Evolutionary conservation across 345 rosid species (phyloP), one percentile per base, ranked within the genome.

Genomic region (Adansonia digitata): DNA sequence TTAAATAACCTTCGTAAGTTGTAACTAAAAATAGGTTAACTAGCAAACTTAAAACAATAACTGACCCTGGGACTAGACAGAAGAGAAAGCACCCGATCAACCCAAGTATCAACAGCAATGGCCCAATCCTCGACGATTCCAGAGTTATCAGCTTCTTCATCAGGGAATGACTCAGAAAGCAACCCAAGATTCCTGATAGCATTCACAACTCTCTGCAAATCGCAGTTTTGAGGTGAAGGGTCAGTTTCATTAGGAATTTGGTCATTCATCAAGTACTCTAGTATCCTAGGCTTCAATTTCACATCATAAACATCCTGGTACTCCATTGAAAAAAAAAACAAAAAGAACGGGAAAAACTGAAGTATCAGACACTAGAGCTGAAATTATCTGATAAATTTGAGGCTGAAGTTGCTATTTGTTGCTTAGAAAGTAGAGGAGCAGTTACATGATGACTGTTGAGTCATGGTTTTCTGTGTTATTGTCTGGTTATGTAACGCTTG

Each of bases 51-150:
- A 53, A 22, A 20, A 53, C 26, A 56, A 11, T 9, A 14, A n/a
- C 76, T 57, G 68, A 73, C 76, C 69, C 57, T 73, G 51, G 76
- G 69, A 29, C 56, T 59, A 5, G 59, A 59, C 26, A 60, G 69
- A 11, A 73, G 76, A 0, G 42, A 43, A 24, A 73, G 75, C 42
- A 73, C 20, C 14, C 67, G 75, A 13, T 73, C 5, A 3, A 26
- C 10, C 75, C 75, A 73, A 9, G 53, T 27, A 55, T 59, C 67
- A 10, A 73, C 55, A 42, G 67, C 49, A 29, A 18, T 2, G 11
- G 18, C 67, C 75, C 75, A 73, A 59, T 73, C 66, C 26, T 73
- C 42, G 0, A 7, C 29, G n/a, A 59, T 37, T 40, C 17, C 8
- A 35, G 55, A 57, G 24, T 57, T 14, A 17, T n/a, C n/a, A 4